Base-by-base conservation (phyloP, 2,329 filamentous ascomycete species). In the Allantophomopsis lycopodina region DNA sequence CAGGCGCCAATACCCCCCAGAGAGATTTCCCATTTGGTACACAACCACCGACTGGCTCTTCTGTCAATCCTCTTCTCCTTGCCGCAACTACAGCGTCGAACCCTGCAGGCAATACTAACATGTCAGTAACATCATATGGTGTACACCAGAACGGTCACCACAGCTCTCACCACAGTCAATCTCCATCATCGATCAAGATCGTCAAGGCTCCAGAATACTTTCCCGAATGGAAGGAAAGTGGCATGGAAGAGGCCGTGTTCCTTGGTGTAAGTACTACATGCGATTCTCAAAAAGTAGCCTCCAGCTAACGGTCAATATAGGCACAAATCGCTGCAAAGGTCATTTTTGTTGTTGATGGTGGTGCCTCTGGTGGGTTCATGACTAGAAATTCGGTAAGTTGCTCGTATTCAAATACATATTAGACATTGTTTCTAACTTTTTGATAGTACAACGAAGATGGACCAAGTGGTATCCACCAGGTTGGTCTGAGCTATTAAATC, bases 1-100 rank as follows among this genome's bases (percentile, higher is more conserved):
- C 89, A 1, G 89, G 89, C 28, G 77, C 87, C 13, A 91, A 94
- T 60, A 96, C 89, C 1, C 93, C 91, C 1, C 85, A 84, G 2
- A 18, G 39, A 21, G 7, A 56, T 40, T 37, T 45, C 44, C 36
- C 55, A 71, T 65, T 50, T 72, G 56, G 66, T 58, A 54, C 78
- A 54, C 45, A 68, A 60, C 38, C 66, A 69, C 56, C 71, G 76
- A 62, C 65, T 75, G 47, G 66, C 61, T 42, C 61, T 46, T 73
- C 75, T 33, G 87, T 94, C 35, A 95, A 96, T 56, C 88, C 89
- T 12, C 79, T 96, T 3, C 73, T 96, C 4, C 83, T 94, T 44
- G 89, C 89, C 4, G 91, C 91, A 2, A 94, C 89, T 0, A 87
- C 83, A 3, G 79, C 78, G 5, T 50, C 50, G 3, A 54, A 55